Base-by-base conservation (phyloP, 208 protist species). In the Leishmania turanica region DNA sequence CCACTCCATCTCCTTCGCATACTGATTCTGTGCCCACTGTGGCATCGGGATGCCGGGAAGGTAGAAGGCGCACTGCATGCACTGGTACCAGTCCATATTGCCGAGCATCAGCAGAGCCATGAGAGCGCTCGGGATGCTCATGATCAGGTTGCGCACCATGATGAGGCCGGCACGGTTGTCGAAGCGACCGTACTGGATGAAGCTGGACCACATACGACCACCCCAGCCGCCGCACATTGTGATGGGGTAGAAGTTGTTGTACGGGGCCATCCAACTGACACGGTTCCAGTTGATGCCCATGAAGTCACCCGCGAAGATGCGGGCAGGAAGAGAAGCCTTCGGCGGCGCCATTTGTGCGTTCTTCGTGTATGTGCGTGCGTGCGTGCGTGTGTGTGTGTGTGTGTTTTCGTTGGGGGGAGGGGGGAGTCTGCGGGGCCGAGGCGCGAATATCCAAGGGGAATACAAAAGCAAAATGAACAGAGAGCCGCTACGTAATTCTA, bases 191-290 rank as follows among this genome's bases (percentile, higher is more conserved):
- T 94, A 96, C 84, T 93, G 90, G 72, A 96, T 91, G 66, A 96
- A 96, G 74, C 90, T 94, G 42, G 93, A 96, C 91, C 91, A 96
- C 79, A 96, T 71, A 65, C 93, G 93, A 40, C 93, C 93, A 74
- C 91, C 90, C 86, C 91, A 91, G 73, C 93, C 93, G 74, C 90
- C 93, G 87, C 88, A 93, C 84, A 95, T 93, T 45, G 93, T 96
- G 86, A 95, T 92, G 74, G 93, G 93, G 86, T 96, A 96, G 80
- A 96, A 95, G 90, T 96, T 96, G 82, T 88, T 95, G 89, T 96
- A 96, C 77, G 93, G 93, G 8, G 93, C 93, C 93, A 96, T 96
- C 93, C 93, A 96, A 56, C 88, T 91, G 65, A 96, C 88, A 53
- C 90, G 90, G 87, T 92, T 95, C 93, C 93, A 96, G 89, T 96